Evolutionary conservation across 768 basidiomycete genomes (phyloP).

Genomic region (Phanerodontia chrysosporium): DNA sequence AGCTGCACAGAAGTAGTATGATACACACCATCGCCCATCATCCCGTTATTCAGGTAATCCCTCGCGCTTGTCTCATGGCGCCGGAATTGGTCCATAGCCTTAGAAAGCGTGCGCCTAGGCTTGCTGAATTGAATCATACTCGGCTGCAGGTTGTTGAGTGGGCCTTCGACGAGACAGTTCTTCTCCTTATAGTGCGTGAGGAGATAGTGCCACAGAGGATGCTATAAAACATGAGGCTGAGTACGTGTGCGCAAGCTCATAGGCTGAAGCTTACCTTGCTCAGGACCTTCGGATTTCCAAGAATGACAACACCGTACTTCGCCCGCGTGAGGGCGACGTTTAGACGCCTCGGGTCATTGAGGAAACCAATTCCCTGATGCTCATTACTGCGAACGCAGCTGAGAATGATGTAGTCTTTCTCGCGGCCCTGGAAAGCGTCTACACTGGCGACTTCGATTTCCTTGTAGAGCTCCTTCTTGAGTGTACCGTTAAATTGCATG

Average conservation of each 20-base stretch:
- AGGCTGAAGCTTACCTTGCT: conserved; percentile 72
- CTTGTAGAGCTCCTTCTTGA: conserved; percentile 99
- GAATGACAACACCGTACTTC: conserved; percentile 96
- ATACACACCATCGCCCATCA: conserved; percentile 49
- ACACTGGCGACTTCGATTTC: conserved; percentile 99
- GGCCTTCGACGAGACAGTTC: conserved; percentile 89
- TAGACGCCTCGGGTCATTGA: conserved; percentile 93
- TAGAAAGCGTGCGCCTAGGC: conserved; percentile 82
- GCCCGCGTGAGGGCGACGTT: conserved; percentile 97
- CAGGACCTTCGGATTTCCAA: conserved; percentile 99
- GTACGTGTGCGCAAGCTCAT: conserved; percentile 9
- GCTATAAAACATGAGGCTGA: conserved; percentile 45
- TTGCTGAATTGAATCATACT: conserved; percentile 99
- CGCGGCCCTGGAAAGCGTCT: conserved; percentile 98
- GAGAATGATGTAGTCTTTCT: conserved; percentile 99
- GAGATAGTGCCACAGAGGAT: conserved; percentile 97
- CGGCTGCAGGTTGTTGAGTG: conserved; percentile 90
- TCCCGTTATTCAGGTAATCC: conserved; percentile 53
- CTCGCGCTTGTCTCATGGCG: conserved; percentile 89
- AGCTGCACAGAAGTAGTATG: background rate
- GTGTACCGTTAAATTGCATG: conserved; percentile 99
- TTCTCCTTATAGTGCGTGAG: conserved; percentile 99
- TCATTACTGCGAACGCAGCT: conserved; percentile 98
- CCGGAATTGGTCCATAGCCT: conserved; percentile 91
- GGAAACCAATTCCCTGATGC: conserved; percentile 98